Percentiles rank a stretch among this genome's conserved stretches.
phyloP scores from a whole-genome alignment of 768 basidiomycete species.

The Lentinula sp. region DNA sequence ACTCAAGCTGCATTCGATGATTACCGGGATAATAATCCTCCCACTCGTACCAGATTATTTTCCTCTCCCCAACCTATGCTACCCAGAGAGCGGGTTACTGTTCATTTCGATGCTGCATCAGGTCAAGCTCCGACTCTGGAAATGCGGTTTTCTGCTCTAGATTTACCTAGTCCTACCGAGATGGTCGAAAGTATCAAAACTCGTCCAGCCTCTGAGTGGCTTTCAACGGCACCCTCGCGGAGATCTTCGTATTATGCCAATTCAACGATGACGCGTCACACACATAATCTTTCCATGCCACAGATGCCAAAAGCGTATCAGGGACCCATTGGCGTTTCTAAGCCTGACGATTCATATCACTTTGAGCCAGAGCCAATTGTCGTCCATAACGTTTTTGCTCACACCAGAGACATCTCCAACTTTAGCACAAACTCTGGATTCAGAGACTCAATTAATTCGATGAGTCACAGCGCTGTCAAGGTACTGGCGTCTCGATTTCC shows the following conservation, averaged over 20 bases:
- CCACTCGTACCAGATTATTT: background rate
- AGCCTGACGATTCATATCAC: background rate
- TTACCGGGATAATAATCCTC: background rate
- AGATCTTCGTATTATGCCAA: conserved; percentile 9
- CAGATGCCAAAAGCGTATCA: background rate
- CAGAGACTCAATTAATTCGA: conserved; percentile 33
- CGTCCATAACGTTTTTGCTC: background rate
- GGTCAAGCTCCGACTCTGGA: conserved; percentile 43
- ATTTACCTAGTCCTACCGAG: conserved; percentile 30
- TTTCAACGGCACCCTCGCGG: background rate
- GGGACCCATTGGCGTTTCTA: background rate
- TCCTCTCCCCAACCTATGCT: background rate
- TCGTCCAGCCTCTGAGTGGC: conserved; percentile 16
- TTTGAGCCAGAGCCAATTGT: background rate
- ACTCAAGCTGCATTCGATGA: conserved; percentile 21
- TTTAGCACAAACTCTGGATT: conserved; percentile 9
- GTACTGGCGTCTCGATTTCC: conserved; percentile 53
- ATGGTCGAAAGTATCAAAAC: conserved; percentile 21
- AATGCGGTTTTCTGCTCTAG: conserved; percentile 48
- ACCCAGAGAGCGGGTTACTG: conserved; percentile 40
- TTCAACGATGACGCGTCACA: conserved; percentile 5
- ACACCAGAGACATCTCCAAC: background rate
- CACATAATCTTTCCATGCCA: background rate
- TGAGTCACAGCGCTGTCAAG: conserved; percentile 31
- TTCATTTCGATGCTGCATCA: conserved; percentile 25